Evolutionary conservation across 108 stramenopile genomes (phyloP), one percentile per base, ranked within the genome.

Genomic region (Fragilaria crotonensis): DNA sequence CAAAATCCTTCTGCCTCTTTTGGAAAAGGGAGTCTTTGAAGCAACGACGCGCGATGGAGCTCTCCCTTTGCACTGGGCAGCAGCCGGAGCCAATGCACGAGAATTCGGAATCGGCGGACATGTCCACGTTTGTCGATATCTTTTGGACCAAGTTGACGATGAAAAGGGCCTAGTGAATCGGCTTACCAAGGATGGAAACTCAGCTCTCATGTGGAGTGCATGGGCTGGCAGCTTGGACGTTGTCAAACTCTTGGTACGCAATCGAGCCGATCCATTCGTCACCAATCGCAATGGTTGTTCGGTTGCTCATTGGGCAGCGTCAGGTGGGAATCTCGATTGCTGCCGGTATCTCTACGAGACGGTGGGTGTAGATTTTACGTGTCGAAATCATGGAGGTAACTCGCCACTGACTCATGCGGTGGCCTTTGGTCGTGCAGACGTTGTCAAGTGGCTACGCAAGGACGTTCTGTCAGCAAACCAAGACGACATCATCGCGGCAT

Each of bases 361-460:
- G 4, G 75, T 76, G 5, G 68, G 70, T 20, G 79, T 86, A 21
- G 81, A 87, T 53, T 90, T 87, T 64, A 72, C 72, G 7, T 56
- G 58, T 28, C 75, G 79, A 26, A 90, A 90, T 52, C 57, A 76
- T 62, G 81, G 76, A 33, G 79, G 85, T 2, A 86, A 90, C 33
- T 83, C 85, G n/a, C 89, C 89, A 7, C 41, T 90, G 47, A 72
- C 81, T 0, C 89, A 90, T 60, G 85, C 89, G 0, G 83, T 90
- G 18, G 85, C 89, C 9, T 90, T 83, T 71, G 79, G 81, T 36
- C 69, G 83, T 46, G 48, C 47, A 3, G 70, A 83, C 32, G 74
- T 90, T 25, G 83, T 77, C 0, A 27, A 72, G 49, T 90, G 85
- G 85, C 60, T 90, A 33, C 76, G 68, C 54, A 63, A 77, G 29